Base-by-base conservation (phyloP, 768 basidiomycete genomes). In the Termitomyces sp. region DNA sequence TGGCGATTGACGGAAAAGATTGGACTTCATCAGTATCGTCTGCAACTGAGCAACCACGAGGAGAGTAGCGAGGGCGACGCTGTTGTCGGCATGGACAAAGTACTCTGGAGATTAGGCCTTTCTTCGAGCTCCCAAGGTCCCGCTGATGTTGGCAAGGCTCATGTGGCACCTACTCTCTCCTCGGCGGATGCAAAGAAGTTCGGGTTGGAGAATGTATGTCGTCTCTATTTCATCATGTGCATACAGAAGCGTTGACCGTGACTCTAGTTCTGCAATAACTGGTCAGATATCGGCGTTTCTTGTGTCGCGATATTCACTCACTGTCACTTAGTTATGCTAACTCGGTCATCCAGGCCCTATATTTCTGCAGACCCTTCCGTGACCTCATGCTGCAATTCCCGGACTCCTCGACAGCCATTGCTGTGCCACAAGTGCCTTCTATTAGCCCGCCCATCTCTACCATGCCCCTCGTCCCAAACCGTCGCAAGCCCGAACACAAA, bases 291-390 rank as follows among this genome's bases (percentile, higher is more conserved):
- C 20, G 9, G 31, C 42, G 18, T 27, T 26, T 24, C n/a, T 41
- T 27, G 22, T 53, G 49, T 47, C 60, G 56, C 50, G 36, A 59
- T 56, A 36, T 43, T 31, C 46, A 26, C 55, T 60, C 44, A 59
- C 66, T 68, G 53, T 70, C 64, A 29, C 50, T 55, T 69, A 94
- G 94, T 75, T 99, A 99, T 72, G 94, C 90, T 76, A 99, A 98
- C 73, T 97, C 96, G n/a, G 94, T 99, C 24, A 80, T 99, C 16
- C 96, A 99, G 71, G 88, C 97, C 0, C 83, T 98, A 55, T 99
- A 98, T 76, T 96, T 95, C 71, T 98, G 94, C 69, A 75, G 83
- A 24, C 95, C 96, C 1, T 98, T 99, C 69, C 83, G 95, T 51
- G 89, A 95, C 50, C 90, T 97, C 57, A 79, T 98, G 63, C 74